A percentile compares a stretch with the other conserved stretches of the same genome.
Evolutionary conservation across 805 yeast species (phyloP).

Genomic region (Saccharomycopsis fodiens): DNA sequence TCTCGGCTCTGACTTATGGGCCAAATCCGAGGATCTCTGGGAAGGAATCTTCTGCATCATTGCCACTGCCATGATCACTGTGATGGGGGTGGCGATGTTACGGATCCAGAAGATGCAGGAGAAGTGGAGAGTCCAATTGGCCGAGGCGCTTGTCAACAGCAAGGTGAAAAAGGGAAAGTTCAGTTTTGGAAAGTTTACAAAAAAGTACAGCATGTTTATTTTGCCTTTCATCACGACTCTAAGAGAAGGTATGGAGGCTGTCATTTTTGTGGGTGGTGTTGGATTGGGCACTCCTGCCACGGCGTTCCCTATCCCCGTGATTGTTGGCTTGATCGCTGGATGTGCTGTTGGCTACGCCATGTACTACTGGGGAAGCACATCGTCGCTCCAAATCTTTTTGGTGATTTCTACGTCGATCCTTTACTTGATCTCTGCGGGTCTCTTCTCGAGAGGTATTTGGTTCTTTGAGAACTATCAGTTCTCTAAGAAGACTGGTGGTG

Average conservation of each 20-base stretch:
- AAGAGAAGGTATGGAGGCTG: slow-evolving; percentile 96
- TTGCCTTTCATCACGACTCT: slow-evolving; percentile 83
- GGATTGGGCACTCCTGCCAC: slow-evolving; percentile 54
- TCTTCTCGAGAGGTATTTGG: slow-evolving; percentile 92
- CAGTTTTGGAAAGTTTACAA: slow-evolving; percentile 47
- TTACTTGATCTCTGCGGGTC: slow-evolving; percentile 84
- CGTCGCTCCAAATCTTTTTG: slow-evolving; percentile 82
- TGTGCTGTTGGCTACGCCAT: slow-evolving; percentile 55
- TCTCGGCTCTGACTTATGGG: slow-evolving; percentile 74
- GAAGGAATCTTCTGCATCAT: slow-evolving; percentile 90
- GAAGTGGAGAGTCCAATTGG: slow-evolving; percentile 94
- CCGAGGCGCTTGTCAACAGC: slow-evolving; percentile 62
- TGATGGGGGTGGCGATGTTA: slow-evolving; percentile 95
- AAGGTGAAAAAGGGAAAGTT: slow-evolving; percentile 45
- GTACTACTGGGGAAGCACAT: slow-evolving; percentile 73
- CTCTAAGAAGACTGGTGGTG: slow-evolving; percentile 74
- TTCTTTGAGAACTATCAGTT: slow-evolving; percentile 65
- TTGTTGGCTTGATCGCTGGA: slow-evolving; percentile 80
- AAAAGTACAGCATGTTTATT: slow-evolving; percentile 80
- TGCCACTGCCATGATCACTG: slow-evolving; percentile 79
- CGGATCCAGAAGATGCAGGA: slow-evolving; percentile 92
- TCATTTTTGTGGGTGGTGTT: slow-evolving; percentile 93
- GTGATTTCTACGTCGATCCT: slow-evolving; percentile 81
- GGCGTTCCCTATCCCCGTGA: slow-evolving; percentile 88
- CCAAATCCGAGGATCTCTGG: slow-evolving; percentile 86